These are phyloP conservation scores for Blastobotrys persicus DNA, from an alignment of 1,139 yeast genomes.

Conservation along the genomic window DNA sequence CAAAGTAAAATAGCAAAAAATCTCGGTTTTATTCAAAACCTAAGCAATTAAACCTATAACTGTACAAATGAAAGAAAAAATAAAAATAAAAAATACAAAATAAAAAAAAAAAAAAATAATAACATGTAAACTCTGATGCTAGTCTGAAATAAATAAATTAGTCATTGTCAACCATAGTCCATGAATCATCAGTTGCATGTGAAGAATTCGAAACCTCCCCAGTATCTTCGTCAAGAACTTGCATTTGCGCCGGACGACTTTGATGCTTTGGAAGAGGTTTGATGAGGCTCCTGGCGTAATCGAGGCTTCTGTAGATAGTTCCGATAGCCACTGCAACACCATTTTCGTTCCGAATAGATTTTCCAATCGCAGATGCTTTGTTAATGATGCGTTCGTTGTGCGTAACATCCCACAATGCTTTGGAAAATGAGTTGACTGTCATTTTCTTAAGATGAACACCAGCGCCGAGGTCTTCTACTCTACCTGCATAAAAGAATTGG, in stretches of 20 bases:
- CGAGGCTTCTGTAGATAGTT: conserved; percentile 72
- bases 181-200: conserved; percentile 3
- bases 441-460: conserved; percentile 72
- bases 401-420: conserved; percentile 67
- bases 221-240: neutral
- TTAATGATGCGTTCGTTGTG: conserved; percentile 63
- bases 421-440: conserved; percentile 58
- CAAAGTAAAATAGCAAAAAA: too few relatives aligned
- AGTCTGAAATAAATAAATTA: neutral
- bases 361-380: conserved; percentile 63
- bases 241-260: neutral
- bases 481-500: conserved; percentile 83
- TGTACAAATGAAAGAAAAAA: too few relatives aligned
- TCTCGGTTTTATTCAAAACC: too few relatives aligned
- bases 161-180: conserved; percentile 13
- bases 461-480: conserved; percentile 88
- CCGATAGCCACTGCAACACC: conserved; percentile 81
- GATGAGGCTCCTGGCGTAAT: conserved; percentile 53
- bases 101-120: too few relatives aligned
- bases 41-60: too few relatives aligned
- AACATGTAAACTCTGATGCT: too few relatives aligned
- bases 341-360: conserved; percentile 60
- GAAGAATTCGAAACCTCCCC: neutral
- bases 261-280: conserved; percentile 13
- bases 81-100: too few relatives aligned